These are phyloP conservation scores for Scedosporium aurantiacum DNA, from an alignment of 2,329 filamentous ascomycete genomes.

Conservation along the genomic window DNA sequence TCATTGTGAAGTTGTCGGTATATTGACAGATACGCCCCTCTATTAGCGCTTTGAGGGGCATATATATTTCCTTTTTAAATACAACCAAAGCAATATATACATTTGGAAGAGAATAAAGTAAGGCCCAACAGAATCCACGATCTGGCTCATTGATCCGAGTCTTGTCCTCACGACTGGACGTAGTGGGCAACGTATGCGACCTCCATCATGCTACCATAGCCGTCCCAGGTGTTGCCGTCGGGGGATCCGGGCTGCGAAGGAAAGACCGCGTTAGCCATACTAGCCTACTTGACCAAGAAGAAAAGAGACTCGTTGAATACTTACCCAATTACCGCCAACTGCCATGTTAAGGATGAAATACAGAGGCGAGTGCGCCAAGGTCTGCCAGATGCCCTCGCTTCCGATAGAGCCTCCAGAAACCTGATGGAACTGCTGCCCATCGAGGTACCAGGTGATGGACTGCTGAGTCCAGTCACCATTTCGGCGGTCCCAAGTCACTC, in stretches of 20 bases:
- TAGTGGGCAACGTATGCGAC: slow-evolving; percentile 16
- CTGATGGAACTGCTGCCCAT: slow-evolving; percentile 31
- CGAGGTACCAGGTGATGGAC: slow-evolving; percentile 39
- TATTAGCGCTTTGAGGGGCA: not conserved
- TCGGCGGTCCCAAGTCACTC: slow-evolving; percentile 37
- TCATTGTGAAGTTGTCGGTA: no score
- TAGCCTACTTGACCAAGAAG: slow-evolving; percentile 1
- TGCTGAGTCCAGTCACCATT: slow-evolving; percentile 33
- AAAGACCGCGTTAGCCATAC: slow-evolving; percentile 6
- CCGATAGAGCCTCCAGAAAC: slow-evolving; percentile 33
- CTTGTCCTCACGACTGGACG: slow-evolving; percentile 1
- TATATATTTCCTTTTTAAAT: not conserved
- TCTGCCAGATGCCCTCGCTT: slow-evolving; percentile 35
- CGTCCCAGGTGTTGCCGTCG: slow-evolving; percentile 31
- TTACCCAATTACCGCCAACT: slow-evolving; percentile 41
- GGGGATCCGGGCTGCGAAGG: slow-evolving; percentile 34
- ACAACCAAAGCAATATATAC: slow-evolving; percentile 4
- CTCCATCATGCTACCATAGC: slow-evolving; percentile 19
- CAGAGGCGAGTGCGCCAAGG: slow-evolving; percentile 37
- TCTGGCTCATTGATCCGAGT: not conserved
- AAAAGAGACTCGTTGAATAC: slow-evolving; percentile 14
- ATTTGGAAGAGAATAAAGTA: slow-evolving; percentile 1
- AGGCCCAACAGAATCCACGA: not conserved
- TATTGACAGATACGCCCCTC: no score
- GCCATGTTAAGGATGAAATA: slow-evolving; percentile 45